phyloP scores from a whole-genome alignment of 192 early-diverging fungal species.

The Lunasporangiospora selenospora region DNA sequence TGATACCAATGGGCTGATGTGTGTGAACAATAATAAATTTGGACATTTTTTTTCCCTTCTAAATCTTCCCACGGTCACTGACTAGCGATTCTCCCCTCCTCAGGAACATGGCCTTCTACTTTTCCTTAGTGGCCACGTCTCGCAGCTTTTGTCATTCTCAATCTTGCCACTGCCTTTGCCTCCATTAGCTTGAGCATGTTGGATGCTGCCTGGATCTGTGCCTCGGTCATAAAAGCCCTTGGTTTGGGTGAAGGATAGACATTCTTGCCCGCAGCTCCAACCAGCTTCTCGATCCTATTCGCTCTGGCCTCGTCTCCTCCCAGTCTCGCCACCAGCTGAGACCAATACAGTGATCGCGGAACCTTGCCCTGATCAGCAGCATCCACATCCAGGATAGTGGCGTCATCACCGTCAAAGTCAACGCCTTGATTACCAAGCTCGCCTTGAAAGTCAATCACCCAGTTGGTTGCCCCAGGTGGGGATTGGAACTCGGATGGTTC shows the following conservation, averaged over 20 bases:
- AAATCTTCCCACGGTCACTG: too few relatives aligned
- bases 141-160: too few relatives aligned
- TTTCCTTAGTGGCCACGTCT: too few relatives aligned
- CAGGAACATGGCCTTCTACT: too few relatives aligned
- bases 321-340: constrained; percentile 30
- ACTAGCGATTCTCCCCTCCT: too few relatives aligned
- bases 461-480: constrained; percentile 31
- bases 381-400: constrained; percentile 13
- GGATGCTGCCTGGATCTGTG: constrained; percentile 1
- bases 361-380: not conserved
- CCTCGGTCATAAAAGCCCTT: not conserved
- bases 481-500: constrained; percentile 14
- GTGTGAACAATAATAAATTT: too few relatives aligned
- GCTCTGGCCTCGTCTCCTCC: not conserved
- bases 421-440: not conserved
- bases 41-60: too few relatives aligned
- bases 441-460: constrained; percentile 20
- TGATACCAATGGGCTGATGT: too few relatives aligned
- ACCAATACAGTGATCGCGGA: constrained; percentile 23
- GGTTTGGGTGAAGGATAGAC: not conserved
- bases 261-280: constrained; percentile 32
- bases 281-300: not conserved
- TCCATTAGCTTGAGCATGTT: too few relatives aligned
- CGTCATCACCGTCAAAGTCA: constrained; percentile 19
- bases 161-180: too few relatives aligned